These are phyloP conservation scores for Monosporascus cannonballus DNA, from an alignment of 2,329 filamentous ascomycete genomes.

Conservation along the genomic window DNA sequence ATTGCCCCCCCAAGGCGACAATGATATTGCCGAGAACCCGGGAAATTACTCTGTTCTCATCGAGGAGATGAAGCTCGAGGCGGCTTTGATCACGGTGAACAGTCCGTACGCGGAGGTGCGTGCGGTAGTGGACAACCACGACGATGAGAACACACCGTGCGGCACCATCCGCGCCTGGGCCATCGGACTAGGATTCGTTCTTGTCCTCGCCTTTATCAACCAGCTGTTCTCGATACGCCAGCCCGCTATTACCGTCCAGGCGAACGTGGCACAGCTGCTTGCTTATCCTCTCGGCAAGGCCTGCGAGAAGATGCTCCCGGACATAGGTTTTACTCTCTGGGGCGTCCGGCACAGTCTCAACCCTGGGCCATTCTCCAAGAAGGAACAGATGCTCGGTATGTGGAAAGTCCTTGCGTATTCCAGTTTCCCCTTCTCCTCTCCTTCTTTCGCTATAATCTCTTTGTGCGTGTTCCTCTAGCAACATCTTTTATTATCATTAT, in stretches of 20 bases:
- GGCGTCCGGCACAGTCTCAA: conserved; percentile 28
- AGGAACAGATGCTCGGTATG: conserved; percentile 48
- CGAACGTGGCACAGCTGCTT: conserved; percentile 51
- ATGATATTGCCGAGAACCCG: conserved; percentile 25
- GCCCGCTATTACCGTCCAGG: conserved; percentile 46
- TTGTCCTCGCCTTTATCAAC: conserved; percentile 45
- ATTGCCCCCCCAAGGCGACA: conserved; percentile 6
- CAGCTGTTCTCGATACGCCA: conserved; percentile 53
- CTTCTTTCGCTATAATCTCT: background rate
- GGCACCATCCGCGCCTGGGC: conserved; percentile 51
- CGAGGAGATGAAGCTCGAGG: conserved; percentile 29
- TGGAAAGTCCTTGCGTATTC: background rate
- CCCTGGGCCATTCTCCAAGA: conserved; percentile 42
- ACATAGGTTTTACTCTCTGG: conserved; percentile 41
- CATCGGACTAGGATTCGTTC: conserved; percentile 46
- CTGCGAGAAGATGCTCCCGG: conserved; percentile 44
- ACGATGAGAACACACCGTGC: conserved; percentile 41
- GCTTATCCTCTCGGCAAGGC: conserved; percentile 49
- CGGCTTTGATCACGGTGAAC: conserved; percentile 27
- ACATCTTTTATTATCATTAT: background rate
- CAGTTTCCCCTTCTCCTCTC: too few relatives aligned
- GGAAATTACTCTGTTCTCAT: conserved; percentile 28
- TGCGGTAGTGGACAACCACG: conserved; percentile 46
- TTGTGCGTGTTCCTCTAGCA: background rate
- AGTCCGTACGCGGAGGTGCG: conserved; percentile 37